Base-by-base conservation (phyloP, 169 alveolate species). In the Cryptosporidium viatorum region DNA sequence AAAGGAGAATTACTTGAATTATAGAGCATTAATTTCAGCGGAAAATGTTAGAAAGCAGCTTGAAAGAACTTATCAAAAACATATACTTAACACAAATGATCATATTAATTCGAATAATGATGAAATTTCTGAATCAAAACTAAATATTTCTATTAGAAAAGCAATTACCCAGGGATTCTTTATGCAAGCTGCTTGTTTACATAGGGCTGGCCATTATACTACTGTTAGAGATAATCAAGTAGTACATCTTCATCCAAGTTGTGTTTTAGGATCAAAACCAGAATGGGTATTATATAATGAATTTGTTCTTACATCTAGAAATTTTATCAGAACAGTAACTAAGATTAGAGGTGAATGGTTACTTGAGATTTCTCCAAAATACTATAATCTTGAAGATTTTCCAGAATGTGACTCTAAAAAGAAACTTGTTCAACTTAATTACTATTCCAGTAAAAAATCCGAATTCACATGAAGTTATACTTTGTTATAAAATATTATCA, bases 181-280 rank as follows among this genome's bases (percentile, higher is more conserved):
- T 86, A 97, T 96, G 93, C 98, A 97, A 86, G 97, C 94, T 23
- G 99, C 99, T 1, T 96, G 93, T 89, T 71, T 94, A 70, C 94
- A 96, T 67, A 93, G 95, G 75, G 93, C 95, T 31, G 98, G 99
- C 12, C 97, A 94, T 73, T 98, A 97, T 93, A 91, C 95, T 86
- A 98, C 99, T 1, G 96, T 98, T 16, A 97, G 97, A 94, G 99
- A 98, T 93, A 92, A 94, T 73, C 98, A 99, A 93, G 95, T 94
- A 35, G 99, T 99, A 31, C 96, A 97, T n/a, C 91, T 98, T 45
- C 99, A 99, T 93, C 99, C 99, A 2, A 95, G 99, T 37, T 94
- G 99, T 43, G 96, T 96, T 23, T 91, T 99, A 70, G 97, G 96
- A 69, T 95, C 96, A 91, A 96, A 97, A 60, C 99, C 99, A 1